A percentile compares a stretch with the other conserved stretches of the same genome.
phyloP scores from a whole-genome alignment of 192 early-diverging fungal genomes.

The Umbelopsis sp. region DNA sequence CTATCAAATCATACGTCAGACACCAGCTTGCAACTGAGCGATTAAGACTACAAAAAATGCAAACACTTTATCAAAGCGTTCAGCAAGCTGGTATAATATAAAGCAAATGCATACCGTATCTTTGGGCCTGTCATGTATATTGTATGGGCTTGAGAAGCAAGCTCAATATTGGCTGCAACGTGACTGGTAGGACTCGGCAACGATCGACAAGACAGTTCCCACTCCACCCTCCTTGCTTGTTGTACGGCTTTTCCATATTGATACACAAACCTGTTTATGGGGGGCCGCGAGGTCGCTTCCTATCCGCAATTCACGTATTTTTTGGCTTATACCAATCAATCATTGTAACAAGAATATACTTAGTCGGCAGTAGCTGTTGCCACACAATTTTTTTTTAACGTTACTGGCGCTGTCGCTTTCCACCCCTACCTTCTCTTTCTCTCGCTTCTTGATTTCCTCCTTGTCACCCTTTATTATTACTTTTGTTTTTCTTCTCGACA shows the following conservation, averaged over 20 bases:
- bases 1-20: neutral
- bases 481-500: conserved; percentile 20
- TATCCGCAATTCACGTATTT: neutral
- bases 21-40: conserved; percentile 20
- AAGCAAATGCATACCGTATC: neutral
- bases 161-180: neutral
- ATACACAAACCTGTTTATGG: conserved; percentile 14
- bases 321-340: no score
- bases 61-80: conserved; percentile 2
- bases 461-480: conserved; percentile 12
- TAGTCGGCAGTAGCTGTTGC: neutral
- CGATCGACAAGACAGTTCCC: conserved; percentile 16
- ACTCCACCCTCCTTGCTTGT: neutral
- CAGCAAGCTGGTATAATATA: conserved; percentile 4
- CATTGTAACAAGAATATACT: no score
- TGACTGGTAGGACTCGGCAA: neutral
- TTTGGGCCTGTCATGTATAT: neutral
- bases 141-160: neutral
- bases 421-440: conserved; percentile 16
- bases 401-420: neutral
- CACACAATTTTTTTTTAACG: neutral
- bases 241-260: conserved; percentile 15
- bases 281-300: conserved; percentile 12
- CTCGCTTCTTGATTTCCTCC: conserved; percentile 1
- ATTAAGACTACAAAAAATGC: conserved; percentile 23